Conservation (phyloP, 129 eudicot genomes). For the Flaveria trinervia region DNA sequence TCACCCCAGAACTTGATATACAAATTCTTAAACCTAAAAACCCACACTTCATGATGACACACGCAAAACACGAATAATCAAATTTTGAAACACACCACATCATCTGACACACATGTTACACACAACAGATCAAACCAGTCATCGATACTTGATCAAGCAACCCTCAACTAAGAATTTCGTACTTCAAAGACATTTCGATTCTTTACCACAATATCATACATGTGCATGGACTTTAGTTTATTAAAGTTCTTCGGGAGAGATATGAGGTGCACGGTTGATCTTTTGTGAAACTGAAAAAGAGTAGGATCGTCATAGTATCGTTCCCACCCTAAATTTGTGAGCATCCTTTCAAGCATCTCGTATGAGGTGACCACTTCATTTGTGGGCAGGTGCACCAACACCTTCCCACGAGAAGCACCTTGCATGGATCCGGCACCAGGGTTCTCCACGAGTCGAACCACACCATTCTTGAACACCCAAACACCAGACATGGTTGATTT, state of each 20-base stretch:
- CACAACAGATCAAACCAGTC: not conserved
- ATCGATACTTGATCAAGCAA: slow-evolving; percentile 6
- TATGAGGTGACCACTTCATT: slow-evolving; percentile 79
- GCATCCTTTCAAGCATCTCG: slow-evolving; percentile 58
- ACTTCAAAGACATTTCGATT: slow-evolving; percentile 88
- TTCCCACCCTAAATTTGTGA: slow-evolving; percentile 76
- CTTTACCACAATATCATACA: slow-evolving; percentile 90
- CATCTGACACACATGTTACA: slow-evolving; percentile 15
- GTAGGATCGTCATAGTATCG: slow-evolving; percentile 73
- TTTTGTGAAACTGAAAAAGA: slow-evolving; percentile 86
- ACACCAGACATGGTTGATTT: slow-evolving; percentile 73
- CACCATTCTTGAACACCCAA: slow-evolving; percentile 95
- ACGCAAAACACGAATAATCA: slow-evolving; percentile 17
- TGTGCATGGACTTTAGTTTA: slow-evolving; percentile 85
- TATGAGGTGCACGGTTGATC: slow-evolving; percentile 73
- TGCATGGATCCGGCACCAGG: slow-evolving; percentile 50
- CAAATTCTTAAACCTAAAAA: slow-evolving; percentile 6
- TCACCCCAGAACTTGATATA: slow-evolving; percentile 21
- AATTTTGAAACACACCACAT: slow-evolving; percentile 3
- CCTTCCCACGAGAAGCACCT: slow-evolving; percentile 52
- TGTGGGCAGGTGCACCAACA: slow-evolving; percentile 61
- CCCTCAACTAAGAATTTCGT: slow-evolving; percentile 38
- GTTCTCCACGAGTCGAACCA: slow-evolving; percentile 75
- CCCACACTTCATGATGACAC: slow-evolving; percentile 23
- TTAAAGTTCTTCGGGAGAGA: slow-evolving; percentile 80